Base-by-base conservation (phyloP, 176 grass and related monocot species). In the Tillandsia leiboldiana region DNA sequence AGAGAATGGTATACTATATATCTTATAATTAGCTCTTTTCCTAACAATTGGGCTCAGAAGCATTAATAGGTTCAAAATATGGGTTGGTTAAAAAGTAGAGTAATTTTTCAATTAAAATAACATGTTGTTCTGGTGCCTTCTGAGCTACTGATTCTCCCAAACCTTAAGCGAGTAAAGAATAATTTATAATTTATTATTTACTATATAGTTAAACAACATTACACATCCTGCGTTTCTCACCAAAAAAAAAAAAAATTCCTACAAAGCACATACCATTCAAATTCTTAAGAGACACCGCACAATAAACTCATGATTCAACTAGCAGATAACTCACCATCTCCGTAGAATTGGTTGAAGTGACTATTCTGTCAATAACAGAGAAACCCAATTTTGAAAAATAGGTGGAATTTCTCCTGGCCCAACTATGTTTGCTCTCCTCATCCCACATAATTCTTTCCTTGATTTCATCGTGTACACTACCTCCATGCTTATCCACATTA, bases 351-450 rank as follows among this genome's bases (percentile, higher is more conserved):
- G 65, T 75, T 62, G 69, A 83, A 69, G 70, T 59, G 69, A 80
- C 78, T 53, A 69, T 76, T 77, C 82, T 80, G 70, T 90, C 84
- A 72, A 78, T 63, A 73, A 99, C 82, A 75, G 94, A 99, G 77
- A 83, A 81, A 78, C 86, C 90, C 75, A 93, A 66, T 56, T 90
- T 97, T 20, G 76, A 83, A 65, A 97, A 93, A 90, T 92, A 97
- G 65, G 81, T 76, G 0, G 87, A 79, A 68, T 72, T 85, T 76
- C 83, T 89, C n/a, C 77, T 75, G 61, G 77, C 69, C 82, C 85
- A 88, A 78, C 76, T 77, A 70, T 73, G 78, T 53, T 88, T 96
- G 12, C 65, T 75, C 26, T 92, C 88, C 62, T 88, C 88, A 71
- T 88, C 81, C 52, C 75, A 70, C 14, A 78, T 56, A 11, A 24